A percentile compares a stretch with the other conserved stretches of the same genome.
Conservation (phyloP, 345 rosid genomes). For the Gossypium anomalum region DNA sequence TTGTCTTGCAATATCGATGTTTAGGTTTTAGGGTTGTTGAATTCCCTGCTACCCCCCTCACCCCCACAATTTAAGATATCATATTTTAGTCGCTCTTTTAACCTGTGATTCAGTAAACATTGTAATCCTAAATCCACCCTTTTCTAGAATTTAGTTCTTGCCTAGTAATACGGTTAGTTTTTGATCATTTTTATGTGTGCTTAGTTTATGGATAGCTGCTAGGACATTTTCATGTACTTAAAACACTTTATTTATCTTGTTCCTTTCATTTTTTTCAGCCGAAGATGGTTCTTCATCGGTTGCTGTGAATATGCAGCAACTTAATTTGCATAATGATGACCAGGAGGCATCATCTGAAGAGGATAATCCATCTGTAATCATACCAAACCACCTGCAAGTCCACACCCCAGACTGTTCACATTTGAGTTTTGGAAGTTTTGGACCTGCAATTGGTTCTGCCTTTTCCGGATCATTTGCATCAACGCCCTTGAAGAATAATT, state of each 20-base stretch:
- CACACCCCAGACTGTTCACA: slow-evolving; percentile 77
- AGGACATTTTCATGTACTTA: not conserved
- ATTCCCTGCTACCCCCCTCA: not conserved
- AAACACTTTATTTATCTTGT: slow-evolving; percentile 2
- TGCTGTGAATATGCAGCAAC: slow-evolving; percentile 51
- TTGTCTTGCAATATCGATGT: not conserved
- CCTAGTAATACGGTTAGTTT: not conserved
- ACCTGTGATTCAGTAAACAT: not conserved
- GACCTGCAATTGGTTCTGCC: slow-evolving; percentile 45
- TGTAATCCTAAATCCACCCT: not conserved
- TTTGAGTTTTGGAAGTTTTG: slow-evolving; percentile 96
- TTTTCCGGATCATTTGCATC: slow-evolving; percentile 51
- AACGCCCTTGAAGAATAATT: slow-evolving; percentile 44
- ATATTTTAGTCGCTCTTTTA: too few species aligned
- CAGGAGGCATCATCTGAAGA: slow-evolving; percentile 48
- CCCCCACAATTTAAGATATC: too few species aligned
- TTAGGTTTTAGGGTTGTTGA: not conserved
- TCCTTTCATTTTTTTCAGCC: slow-evolving; percentile 39
- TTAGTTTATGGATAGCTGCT: slow-evolving; percentile 3
- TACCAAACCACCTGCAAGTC: slow-evolving; percentile 89
- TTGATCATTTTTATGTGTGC: not conserved
- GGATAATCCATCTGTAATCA: slow-evolving; percentile 69
- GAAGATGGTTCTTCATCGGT: slow-evolving; percentile 54
- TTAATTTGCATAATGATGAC: slow-evolving; percentile 54
- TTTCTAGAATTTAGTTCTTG: not conserved